Conservation (phyloP, 805 yeast genomes). For the Cyberlindnera xylosilytica region DNA sequence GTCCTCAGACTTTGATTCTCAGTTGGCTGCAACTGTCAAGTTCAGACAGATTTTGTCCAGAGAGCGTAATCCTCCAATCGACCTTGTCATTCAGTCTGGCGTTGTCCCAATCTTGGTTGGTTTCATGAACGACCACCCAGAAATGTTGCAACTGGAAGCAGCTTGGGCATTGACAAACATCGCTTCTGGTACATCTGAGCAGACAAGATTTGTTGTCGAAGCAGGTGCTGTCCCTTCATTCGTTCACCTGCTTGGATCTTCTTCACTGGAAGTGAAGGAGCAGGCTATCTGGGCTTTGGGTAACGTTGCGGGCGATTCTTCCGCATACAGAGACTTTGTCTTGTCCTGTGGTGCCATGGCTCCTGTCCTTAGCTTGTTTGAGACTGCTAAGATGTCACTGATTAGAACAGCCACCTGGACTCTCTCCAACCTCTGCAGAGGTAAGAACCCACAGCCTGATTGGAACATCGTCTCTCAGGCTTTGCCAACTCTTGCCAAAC, state of each 20-base stretch:
- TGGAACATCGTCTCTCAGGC: conserved; percentile 87
- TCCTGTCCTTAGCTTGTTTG: conserved; percentile 78
- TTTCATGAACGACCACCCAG: conserved; percentile 78
- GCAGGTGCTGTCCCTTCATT: conserved; percentile 92
- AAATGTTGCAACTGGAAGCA: conserved; percentile 91
- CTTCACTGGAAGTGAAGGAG: conserved; percentile 88
- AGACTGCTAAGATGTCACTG: conserved; percentile 80
- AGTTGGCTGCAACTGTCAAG: conserved; percentile 84
- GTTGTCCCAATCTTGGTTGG: conserved; percentile 89
- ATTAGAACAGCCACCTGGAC: conserved; percentile 99
- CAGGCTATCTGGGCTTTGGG: conserved; percentile 99
- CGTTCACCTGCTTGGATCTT: conserved; percentile 75
- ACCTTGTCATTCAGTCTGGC: conserved; percentile 86
- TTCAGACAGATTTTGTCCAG: conserved; percentile 91
- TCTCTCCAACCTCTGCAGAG: conserved; percentile 92
- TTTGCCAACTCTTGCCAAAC: conserved; percentile 85
- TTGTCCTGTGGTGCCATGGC: conserved; percentile 82
- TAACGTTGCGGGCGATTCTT: conserved; percentile 97
- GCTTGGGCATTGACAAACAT: conserved; percentile 99
- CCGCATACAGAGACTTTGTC: conserved; percentile 86
- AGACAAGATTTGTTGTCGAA: conserved; percentile 87
- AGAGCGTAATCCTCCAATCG: conserved; percentile 96
- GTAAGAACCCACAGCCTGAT: conserved; percentile 94
- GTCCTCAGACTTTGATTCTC: conserved; percentile 72
- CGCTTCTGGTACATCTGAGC: conserved; percentile 90